These are phyloP conservation scores for Dactylellina sp. DNA, from an alignment of 2,329 filamentous ascomycete species.

Conservation along the genomic window DNA sequence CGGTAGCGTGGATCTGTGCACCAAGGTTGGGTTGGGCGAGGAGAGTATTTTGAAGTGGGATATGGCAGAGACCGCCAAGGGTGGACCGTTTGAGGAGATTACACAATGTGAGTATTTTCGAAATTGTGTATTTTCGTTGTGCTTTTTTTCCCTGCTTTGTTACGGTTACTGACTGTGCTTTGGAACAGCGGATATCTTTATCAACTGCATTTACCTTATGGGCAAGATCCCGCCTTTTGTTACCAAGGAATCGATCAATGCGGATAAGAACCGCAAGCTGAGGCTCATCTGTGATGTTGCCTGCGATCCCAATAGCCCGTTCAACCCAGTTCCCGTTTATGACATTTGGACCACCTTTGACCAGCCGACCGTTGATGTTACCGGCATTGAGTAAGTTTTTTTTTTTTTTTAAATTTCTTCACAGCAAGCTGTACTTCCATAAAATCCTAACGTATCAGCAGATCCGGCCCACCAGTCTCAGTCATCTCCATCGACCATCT, in stretches of 20 bases:
- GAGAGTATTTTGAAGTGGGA: conserved; percentile 80
- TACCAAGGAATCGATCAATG: conserved; percentile 74
- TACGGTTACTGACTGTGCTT: conserved; percentile 33
- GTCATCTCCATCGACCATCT: conserved; percentile 92
- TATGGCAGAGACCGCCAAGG: conserved; percentile 79
- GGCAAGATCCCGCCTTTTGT: conserved; percentile 84
- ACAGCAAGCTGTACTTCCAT: too few species aligned
- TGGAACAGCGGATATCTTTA: conserved; percentile 72
- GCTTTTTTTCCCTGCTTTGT: background rate
- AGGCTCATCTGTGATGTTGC: conserved; percentile 83
- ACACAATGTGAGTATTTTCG: conserved; percentile 68
- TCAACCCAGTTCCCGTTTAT: conserved; percentile 84
- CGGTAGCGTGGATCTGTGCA: conserved; percentile 83
- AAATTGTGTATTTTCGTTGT: conserved; percentile 63
- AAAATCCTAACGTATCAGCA: conserved; percentile 21
- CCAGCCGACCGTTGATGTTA: conserved; percentile 77
- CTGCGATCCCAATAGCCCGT: conserved; percentile 78
- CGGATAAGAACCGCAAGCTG: conserved; percentile 76
- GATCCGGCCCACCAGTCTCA: conserved; percentile 70
- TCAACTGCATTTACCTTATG: conserved; percentile 90
- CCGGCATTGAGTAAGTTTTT: conserved; percentile 50
- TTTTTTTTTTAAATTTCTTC: background rate
- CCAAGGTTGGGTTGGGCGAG: conserved; percentile 77
- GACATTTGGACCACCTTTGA: conserved; percentile 85
- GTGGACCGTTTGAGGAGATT: conserved; percentile 84